Evolutionary conservation across 2,329 filamentous ascomycete species (phyloP), one percentile per base, ranked within the genome.

Genomic region (Aspergillus aculeatus): DNA sequence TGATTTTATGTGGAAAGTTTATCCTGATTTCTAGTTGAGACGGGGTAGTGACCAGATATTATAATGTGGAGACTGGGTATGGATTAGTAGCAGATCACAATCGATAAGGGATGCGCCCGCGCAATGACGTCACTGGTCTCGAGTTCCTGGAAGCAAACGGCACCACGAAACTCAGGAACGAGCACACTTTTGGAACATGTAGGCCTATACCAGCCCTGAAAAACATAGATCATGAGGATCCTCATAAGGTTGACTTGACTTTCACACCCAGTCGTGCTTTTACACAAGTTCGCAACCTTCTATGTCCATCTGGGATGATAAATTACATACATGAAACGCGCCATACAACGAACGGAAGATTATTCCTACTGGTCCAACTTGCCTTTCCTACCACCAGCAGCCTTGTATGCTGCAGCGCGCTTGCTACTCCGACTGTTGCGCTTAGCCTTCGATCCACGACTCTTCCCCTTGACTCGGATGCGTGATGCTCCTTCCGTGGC

Each of bases 321-420:
- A 41, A 31, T 41, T 50, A 31, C 55, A 57, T 51, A 21, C 26
- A 54, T 16, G 48, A 47, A 54, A 54, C 24, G 29, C 26, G 31
- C 24, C 23, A 47, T 31, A 50, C 24, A 41, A 21, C 31, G 16
- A 55, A 19, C 23, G 14, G n/a, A 26, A 23, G n/a, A 2, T 29
- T 29, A 41, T 24, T 48, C 23, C 50, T 63, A 66, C 23, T 61
- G 54, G 24, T 21, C 54, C 47, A 60, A 62, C 48, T 64, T 62
- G 7, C 57, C 58, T 58, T 66, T 70, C 59, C 71, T 72, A 14
- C 72, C 72, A 58, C 75, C 75, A 7, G 72, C 68, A 57, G 75
- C 76, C 64, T 71, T 74, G 66, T 76, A 81, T 16, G 76, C 74
- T 6, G 77, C 78, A 51, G 76, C 78, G 54, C 78, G 73, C 65